phyloP scores from a whole-genome alignment of 164 flowering plant genomes.

The Santalum album region DNA sequence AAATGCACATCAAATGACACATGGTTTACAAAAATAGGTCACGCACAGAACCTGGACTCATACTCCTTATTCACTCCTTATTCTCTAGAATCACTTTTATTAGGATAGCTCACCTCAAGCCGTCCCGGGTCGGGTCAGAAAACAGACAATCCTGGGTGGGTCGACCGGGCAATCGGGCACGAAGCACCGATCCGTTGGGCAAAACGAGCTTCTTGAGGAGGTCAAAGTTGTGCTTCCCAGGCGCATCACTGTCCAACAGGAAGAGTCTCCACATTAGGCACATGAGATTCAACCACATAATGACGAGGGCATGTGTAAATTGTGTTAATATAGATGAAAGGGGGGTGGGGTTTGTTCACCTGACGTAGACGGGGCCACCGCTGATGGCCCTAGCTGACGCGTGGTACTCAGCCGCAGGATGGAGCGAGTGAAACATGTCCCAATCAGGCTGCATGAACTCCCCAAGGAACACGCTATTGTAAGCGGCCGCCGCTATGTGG shows the following conservation, averaged over 20 bases:
- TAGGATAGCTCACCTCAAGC: constrained; percentile 53
- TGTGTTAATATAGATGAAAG: neutral
- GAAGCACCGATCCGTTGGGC: constrained; percentile 85
- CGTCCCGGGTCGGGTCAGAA: constrained; percentile 82
- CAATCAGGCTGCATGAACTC: constrained; percentile 96
- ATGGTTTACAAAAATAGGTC: no score
- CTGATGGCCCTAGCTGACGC: constrained; percentile 95
- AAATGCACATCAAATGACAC: no score
- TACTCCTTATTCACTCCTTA: no score
- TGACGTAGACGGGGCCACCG: constrained; percentile 91
- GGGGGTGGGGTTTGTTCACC: constrained; percentile 22
- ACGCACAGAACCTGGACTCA: no score
- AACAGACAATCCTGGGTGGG: constrained; percentile 84
- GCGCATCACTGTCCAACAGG: constrained; percentile 66
- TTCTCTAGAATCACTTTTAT: no score
- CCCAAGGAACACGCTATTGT: constrained; percentile 84
- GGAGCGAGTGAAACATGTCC: constrained; percentile 99
- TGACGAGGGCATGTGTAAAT: neutral
- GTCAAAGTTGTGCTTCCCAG: constrained; percentile 88
- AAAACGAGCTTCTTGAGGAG: constrained; percentile 80
- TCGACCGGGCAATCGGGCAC: constrained; percentile 76
- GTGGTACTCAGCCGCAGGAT: constrained; percentile 88
- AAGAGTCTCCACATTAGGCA: no score
- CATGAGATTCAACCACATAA: no score
- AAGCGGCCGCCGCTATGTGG: constrained; percentile 91